A percentile compares a stretch with the other conserved stretches of the same genome.
phyloP scores from a whole-genome alignment of 371 early-diverging fungal genomes.

The Quaeritorhiza haematococci region DNA sequence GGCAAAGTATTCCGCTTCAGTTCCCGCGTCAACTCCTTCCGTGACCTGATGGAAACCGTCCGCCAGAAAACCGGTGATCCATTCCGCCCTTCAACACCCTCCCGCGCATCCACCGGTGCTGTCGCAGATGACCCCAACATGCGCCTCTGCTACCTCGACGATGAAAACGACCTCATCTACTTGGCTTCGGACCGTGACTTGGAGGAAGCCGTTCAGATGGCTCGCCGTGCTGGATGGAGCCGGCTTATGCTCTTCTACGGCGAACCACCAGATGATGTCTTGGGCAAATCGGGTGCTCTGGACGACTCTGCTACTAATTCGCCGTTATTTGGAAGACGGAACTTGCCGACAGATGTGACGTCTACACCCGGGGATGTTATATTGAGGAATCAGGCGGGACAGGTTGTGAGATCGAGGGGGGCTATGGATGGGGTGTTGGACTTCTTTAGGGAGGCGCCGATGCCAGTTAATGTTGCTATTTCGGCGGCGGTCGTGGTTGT shows the following conservation, averaged over 20 bases:
- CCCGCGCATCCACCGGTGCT: not conserved
- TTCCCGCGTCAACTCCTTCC: conserved; percentile 36
- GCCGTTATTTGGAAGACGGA: not conserved
- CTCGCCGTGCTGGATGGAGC: conserved; percentile 66
- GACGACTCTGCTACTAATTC: conserved; percentile 35
- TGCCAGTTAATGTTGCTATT: conserved; percentile 42
- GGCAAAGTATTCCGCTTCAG: conserved; percentile 75
- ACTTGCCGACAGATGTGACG: not conserved
- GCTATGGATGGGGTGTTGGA: conserved; percentile 16
- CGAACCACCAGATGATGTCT: too few relatives aligned
- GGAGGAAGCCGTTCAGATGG: conserved; percentile 73
- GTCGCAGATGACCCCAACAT: conserved; percentile 8
- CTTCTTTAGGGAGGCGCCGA: conserved; percentile 34
- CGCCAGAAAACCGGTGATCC: conserved; percentile 16
- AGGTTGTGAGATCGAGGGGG: too few relatives aligned
- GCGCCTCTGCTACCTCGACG: conserved; percentile 74
- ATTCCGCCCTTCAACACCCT: not conserved
- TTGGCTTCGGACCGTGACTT: conserved; percentile 75
- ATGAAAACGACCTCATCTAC: conserved; percentile 83
- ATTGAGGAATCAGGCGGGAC: too few relatives aligned
- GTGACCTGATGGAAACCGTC: conserved; percentile 24
- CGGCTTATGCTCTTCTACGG: conserved; percentile 71
- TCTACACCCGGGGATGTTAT: not conserved
- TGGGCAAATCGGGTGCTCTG: too few relatives aligned
- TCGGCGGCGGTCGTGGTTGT: conserved; percentile 36